phyloP scores from a whole-genome alignment of 345 rosid genomes.

The Gossypium sturtianum region DNA sequence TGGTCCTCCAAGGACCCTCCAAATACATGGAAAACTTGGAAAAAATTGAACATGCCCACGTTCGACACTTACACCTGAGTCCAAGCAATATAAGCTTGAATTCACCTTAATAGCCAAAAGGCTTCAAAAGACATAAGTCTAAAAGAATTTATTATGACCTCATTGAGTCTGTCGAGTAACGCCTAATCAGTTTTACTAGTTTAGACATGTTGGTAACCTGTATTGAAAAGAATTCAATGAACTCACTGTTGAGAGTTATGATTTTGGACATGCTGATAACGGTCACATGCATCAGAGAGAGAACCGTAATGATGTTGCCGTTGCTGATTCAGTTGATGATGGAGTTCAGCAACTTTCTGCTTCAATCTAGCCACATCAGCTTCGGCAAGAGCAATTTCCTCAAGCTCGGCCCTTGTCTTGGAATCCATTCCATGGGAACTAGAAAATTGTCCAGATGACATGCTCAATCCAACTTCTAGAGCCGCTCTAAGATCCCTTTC shows the following conservation, averaged over 20 bases:
- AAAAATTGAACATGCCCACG: neutral
- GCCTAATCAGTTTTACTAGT: neutral
- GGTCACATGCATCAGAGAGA: constrained; percentile 74
- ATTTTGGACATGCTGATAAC: constrained; percentile 66
- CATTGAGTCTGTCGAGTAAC: neutral
- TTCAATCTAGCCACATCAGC: constrained; percentile 97
- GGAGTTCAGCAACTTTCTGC: constrained; percentile 99
- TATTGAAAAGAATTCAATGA: neutral
- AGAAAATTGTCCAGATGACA: constrained; percentile 88
- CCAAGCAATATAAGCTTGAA: neutral
- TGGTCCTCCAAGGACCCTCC: neutral
- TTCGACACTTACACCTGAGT: neutral
- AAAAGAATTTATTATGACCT: neutral
- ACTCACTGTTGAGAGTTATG: constrained; percentile 84
- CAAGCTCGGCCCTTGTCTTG: constrained; percentile 98
- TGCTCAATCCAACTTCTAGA: constrained; percentile 95
- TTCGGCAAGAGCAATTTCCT: constrained; percentile 99
- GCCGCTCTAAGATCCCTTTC: constrained; percentile 99
- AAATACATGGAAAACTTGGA: neutral
- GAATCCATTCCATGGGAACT: constrained; percentile 90
- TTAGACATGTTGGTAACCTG: neutral
- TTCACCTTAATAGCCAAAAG: neutral
- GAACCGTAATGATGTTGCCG: constrained; percentile 77
- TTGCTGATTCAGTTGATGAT: constrained; percentile 97
- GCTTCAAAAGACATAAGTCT: neutral